Conservation (phyloP, 2,329 filamentous ascomycete species). For the Zymoseptoria ardabiliae region DNA sequence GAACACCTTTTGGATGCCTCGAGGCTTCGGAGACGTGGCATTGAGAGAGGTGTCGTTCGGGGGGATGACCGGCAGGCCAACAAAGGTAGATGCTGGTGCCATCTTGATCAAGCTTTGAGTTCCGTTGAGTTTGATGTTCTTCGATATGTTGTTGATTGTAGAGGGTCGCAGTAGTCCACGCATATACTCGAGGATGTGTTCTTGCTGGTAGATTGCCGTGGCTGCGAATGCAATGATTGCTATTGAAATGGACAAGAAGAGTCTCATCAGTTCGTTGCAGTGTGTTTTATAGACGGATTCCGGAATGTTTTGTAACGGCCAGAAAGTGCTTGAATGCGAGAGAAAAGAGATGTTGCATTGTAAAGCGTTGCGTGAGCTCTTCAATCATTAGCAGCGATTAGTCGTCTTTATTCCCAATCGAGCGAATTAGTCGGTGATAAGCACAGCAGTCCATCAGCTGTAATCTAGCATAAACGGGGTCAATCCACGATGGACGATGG, state of each 20-base stretch:
- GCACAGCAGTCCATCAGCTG: not conserved
- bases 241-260: constrained; percentile 33
- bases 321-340: not conserved
- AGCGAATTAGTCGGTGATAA: not conserved
- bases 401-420: not conserved
- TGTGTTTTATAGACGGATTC: constrained; percentile 4
- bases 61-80: constrained; percentile 44
- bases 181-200: constrained; percentile 31
- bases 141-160: constrained; percentile 18
- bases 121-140: constrained; percentile 24
- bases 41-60: constrained; percentile 36
- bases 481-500: too few relatives aligned
- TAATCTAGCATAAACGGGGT: not conserved
- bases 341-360: not conserved
- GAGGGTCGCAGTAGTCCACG: constrained; percentile 31
- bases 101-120: constrained; percentile 26
- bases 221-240: constrained; percentile 36
- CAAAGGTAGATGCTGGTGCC: constrained; percentile 32
- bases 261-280: constrained; percentile 15
- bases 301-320: not conserved
- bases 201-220: constrained; percentile 25
- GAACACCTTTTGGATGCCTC: constrained; percentile 76
- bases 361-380: not conserved
- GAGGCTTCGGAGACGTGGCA: constrained; percentile 58
- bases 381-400: not conserved